Evolutionary conservation across 192 early-diverging fungal genomes (phyloP).

Genomic region (Phlyctochytrium arcticum): DNA sequence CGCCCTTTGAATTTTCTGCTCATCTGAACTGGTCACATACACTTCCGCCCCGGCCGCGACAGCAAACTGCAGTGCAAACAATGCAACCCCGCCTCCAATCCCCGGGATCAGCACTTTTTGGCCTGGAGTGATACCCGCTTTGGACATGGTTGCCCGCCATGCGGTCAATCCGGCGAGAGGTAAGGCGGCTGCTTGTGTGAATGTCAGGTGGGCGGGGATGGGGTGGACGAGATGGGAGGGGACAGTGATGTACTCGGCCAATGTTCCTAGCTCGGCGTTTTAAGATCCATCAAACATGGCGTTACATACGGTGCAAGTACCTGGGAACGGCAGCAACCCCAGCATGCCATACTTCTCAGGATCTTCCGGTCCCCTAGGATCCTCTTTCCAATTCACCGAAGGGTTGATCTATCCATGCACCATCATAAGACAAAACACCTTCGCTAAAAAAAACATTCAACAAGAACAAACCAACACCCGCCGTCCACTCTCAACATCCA

Average conservation of each 20-base stretch:
- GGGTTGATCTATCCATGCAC: slow-evolving; percentile 44
- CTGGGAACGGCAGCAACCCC: slow-evolving; percentile 35
- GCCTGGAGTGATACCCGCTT: slow-evolving; percentile 48
- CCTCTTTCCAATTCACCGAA: slow-evolving; percentile 48
- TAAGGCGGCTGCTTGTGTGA: slow-evolving; percentile 60
- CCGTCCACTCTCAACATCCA: slow-evolving; percentile 32
- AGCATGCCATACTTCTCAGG: slow-evolving; percentile 30
- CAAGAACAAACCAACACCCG: slow-evolving; percentile 8
- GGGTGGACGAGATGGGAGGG: slow-evolving; percentile 40
- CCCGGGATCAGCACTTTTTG: slow-evolving; percentile 64
- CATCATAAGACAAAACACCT: not conserved
- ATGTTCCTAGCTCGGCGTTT: slow-evolving; percentile 39
- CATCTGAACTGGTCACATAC: slow-evolving; percentile 63
- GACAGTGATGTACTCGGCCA: slow-evolving; percentile 53
- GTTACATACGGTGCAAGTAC: not conserved
- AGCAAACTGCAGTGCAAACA: slow-evolving; percentile 63
- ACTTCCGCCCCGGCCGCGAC: slow-evolving; percentile 65
- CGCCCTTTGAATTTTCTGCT: slow-evolving; percentile 60
- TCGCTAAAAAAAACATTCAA: not conserved
- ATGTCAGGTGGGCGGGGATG: slow-evolving; percentile 56
- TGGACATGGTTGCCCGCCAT: slow-evolving; percentile 58
- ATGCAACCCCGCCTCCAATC: slow-evolving; percentile 59
- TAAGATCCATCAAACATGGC: not conserved
- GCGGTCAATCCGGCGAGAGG: slow-evolving; percentile 60
- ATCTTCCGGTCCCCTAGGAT: slow-evolving; percentile 55